These are phyloP conservation scores for Colletotrichum sp. DNA, from an alignment of 2,329 filamentous ascomycete genomes.

Conservation along the genomic window DNA sequence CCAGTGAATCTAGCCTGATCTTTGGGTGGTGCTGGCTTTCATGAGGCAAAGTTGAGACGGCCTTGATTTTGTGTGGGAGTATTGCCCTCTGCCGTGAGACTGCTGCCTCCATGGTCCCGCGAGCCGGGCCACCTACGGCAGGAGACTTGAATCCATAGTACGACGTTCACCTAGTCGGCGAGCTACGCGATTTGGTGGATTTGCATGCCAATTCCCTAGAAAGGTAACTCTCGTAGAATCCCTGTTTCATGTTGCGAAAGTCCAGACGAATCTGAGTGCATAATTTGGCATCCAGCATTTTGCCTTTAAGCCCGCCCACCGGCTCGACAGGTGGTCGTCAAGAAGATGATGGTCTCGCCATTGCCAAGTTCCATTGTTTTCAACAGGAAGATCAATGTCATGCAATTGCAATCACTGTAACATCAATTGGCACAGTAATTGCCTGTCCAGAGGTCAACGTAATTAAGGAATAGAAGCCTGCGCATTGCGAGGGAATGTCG, in stretches of 20 bases:
- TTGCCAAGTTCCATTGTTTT: background rate
- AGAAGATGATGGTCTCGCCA: background rate
- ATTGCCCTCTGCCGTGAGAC: background rate
- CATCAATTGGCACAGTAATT: background rate
- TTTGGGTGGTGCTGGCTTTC: background rate
- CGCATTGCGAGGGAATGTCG: background rate
- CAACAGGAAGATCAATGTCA: fast-evolving
- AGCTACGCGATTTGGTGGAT: background rate
- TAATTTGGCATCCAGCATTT: background rate
- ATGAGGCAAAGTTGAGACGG: conserved; percentile 20
- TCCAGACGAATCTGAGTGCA: background rate
- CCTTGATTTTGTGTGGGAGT: background rate
- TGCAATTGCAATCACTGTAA: fast-evolving
- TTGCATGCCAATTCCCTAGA: background rate
- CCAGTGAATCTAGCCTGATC: background rate
- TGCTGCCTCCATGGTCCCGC: background rate
- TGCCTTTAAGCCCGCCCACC: background rate
- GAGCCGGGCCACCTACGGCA: background rate
- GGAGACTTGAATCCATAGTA: background rate
- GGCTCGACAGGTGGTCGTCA: background rate
- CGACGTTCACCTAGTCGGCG: background rate
- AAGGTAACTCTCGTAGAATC: background rate
- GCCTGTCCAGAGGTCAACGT: background rate
- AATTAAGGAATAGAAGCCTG: background rate
- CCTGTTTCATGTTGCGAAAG: background rate